Evolutionary conservation across 75 land plant species (phyloP).

Genomic region (Chamaecyparis obtusa): DNA sequence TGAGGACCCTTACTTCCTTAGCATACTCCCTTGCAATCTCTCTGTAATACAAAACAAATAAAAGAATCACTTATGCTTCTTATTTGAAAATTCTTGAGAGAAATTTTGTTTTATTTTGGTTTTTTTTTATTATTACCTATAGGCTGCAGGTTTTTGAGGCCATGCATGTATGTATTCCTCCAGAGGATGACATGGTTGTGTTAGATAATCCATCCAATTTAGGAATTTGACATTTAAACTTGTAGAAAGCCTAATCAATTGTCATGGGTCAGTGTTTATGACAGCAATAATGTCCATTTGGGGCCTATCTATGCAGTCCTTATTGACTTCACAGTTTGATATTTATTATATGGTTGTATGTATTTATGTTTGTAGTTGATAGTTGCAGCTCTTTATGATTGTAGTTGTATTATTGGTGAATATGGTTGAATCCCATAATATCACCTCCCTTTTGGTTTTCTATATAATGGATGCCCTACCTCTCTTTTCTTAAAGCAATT

Average conservation of each 20-base stretch:
- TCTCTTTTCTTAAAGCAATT: too few species aligned
- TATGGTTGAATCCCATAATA: too few species aligned
- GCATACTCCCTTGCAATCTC: constrained; percentile 30
- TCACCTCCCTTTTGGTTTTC: too few species aligned
- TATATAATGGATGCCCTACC: too few species aligned
- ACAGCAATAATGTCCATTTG: too few species aligned
- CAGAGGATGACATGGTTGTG: constrained; percentile 47
- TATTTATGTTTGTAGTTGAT: too few species aligned
- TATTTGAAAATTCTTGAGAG: neutral
- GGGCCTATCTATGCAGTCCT: too few species aligned
- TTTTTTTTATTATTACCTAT: neutral
- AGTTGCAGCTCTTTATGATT: too few species aligned
- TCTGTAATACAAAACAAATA: constrained; percentile 8
- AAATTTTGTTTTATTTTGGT: neutral
- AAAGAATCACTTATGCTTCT: neutral
- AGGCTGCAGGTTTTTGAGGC: constrained; percentile 52
- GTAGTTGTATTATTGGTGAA: too few species aligned
- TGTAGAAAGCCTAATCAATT: constrained; percentile 50
- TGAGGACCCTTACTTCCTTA: constrained; percentile 22
- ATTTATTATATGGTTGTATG: too few species aligned
- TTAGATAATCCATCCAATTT: constrained; percentile 63
- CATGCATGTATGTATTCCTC: constrained; percentile 32
- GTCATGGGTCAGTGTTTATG: constrained; percentile 17
- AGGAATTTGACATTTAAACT: constrained; percentile 42
- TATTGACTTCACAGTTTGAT: too few species aligned